phyloP scores from a whole-genome alignment of 179 eudicot species.

The Beta macrorhiza region DNA sequence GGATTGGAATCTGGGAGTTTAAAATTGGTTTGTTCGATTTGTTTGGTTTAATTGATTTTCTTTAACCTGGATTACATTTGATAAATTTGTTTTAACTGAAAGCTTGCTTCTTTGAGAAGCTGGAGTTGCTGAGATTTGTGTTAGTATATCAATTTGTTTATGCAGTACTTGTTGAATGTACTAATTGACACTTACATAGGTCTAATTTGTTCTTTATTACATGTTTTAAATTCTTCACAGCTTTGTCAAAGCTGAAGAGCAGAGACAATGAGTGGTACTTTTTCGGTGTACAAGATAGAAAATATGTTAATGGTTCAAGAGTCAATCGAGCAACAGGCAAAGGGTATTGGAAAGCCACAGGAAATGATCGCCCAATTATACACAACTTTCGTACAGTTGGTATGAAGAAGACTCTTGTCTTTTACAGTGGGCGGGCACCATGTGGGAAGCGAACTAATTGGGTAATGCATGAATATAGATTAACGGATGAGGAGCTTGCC shows the following conservation, averaged over 20 bases:
- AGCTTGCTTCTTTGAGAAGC: neutral
- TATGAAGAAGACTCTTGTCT: constrained; percentile 95
- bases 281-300: constrained; percentile 90
- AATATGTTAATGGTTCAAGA: constrained; percentile 88
- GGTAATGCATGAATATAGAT: constrained; percentile 98
- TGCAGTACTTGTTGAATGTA: neutral
- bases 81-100: neutral
- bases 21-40: neutral
- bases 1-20: neutral
- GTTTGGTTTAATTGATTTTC: neutral
- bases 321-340: constrained; percentile 90
- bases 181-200: neutral
- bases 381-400: constrained; percentile 81
- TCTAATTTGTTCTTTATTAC: neutral
- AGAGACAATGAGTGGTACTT: constrained; percentile 97
- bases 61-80: too few species aligned
- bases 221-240: constrained; percentile 33
- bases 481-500: constrained; percentile 73
- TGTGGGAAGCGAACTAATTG: constrained; percentile 94
- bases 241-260: constrained; percentile 70
- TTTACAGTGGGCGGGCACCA: constrained; percentile 94
- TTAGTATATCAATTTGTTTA: neutral
- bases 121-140: neutral
- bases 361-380: constrained; percentile 76
- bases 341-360: constrained; percentile 97